phyloP scores from a whole-genome alignment of 148 eudicot species.

The Pharnaceum exiguum region DNA sequence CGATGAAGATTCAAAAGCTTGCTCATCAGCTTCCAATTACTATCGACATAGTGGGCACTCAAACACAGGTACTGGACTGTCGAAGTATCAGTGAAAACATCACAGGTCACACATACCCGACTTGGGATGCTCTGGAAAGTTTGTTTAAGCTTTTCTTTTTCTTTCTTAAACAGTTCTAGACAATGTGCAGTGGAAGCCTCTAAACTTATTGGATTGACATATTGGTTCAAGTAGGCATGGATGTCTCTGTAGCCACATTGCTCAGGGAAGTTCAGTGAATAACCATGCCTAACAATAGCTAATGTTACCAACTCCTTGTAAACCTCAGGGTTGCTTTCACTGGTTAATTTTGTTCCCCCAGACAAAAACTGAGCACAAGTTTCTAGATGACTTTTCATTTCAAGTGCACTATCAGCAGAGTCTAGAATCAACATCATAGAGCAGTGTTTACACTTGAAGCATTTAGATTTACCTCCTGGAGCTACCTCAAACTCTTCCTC shows the following conservation, averaged over 20 bases:
- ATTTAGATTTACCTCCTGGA: background rate
- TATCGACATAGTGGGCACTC: slow-evolving; percentile 13
- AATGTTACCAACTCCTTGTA: background rate
- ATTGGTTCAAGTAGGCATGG: background rate
- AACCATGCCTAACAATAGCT: slow-evolving; percentile 5
- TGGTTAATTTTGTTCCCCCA: background rate
- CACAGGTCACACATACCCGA: slow-evolving; percentile 5
- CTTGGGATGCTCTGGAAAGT: background rate
- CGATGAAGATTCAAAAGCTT: slow-evolving; percentile 12
- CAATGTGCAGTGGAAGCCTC: background rate
- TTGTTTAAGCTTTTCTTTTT: slow-evolving; percentile 9
- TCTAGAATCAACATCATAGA: background rate
- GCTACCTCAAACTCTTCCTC: background rate
- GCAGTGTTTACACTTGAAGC: background rate
- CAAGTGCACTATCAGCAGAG: background rate
- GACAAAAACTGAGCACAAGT: background rate
- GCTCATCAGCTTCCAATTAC: slow-evolving; percentile 14
- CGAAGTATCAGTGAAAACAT: background rate
- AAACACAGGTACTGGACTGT: slow-evolving; percentile 10
- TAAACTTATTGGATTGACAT: background rate
- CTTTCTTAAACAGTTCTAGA: slow-evolving; percentile 4
- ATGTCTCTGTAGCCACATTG: background rate
- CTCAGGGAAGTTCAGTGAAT: background rate
- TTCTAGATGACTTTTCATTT: background rate
- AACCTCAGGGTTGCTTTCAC: background rate